phyloP scores from a whole-genome alignment of 768 basidiomycete genomes.

The Naematelia aurantialba region DNA sequence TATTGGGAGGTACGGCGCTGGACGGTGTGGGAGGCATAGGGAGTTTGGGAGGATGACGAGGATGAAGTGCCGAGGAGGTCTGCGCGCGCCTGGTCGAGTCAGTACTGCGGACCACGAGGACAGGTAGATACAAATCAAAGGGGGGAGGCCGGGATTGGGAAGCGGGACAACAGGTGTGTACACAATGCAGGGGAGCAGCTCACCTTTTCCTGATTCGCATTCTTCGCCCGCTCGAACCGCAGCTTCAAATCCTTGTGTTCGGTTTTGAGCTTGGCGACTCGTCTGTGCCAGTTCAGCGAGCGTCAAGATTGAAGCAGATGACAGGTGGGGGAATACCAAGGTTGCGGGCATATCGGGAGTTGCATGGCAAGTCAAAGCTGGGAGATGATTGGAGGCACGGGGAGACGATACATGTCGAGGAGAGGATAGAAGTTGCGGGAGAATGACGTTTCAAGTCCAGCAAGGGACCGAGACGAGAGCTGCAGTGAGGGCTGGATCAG shows the following conservation, averaged over 20 bases:
- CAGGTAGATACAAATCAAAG: not conserved
- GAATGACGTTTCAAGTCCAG: too few species aligned
- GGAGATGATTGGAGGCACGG: too few species aligned
- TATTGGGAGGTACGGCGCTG: slow-evolving; percentile 36
- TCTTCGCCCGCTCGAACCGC: slow-evolving; percentile 77
- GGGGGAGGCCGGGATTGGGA: not conserved
- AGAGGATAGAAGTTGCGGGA: too few species aligned
- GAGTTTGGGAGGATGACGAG: slow-evolving; percentile 41
- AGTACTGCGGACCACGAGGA: not conserved
- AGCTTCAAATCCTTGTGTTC: slow-evolving; percentile 78
- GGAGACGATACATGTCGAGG: too few species aligned
- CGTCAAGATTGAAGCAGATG: too few species aligned
- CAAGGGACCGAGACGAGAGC: not conserved
- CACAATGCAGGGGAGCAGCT: too few species aligned
- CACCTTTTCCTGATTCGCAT: slow-evolving; percentile 36
- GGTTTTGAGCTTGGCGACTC: slow-evolving; percentile 82
- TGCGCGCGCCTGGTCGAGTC: slow-evolving; percentile 23
- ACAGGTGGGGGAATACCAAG: too few species aligned
- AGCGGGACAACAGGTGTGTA: not conserved
- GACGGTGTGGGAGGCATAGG: slow-evolving; percentile 45
- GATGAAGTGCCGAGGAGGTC: slow-evolving; percentile 31
- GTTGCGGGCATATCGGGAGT: too few species aligned
- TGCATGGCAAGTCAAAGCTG: too few species aligned
- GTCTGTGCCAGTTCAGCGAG: too few species aligned
- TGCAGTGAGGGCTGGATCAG: not conserved